These are phyloP conservation scores for Neurospora sp. DNA, from an alignment of 495 filamentous ascomycete species.

Conservation along the genomic window DNA sequence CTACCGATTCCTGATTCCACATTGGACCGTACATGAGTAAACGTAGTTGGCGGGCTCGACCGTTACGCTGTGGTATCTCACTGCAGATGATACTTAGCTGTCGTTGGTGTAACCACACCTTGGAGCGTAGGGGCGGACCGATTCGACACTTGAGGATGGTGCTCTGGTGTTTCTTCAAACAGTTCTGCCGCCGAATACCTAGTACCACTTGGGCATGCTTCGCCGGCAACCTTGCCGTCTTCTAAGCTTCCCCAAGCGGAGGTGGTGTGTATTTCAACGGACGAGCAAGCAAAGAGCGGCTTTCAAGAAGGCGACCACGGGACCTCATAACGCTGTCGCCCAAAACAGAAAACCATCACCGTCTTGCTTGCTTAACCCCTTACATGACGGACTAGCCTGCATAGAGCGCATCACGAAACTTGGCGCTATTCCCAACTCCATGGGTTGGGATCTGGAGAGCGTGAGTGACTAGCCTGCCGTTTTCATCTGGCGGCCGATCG, in stretches of 20 bases:
- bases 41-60: neutral
- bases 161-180: neutral
- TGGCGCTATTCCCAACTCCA: slow-evolving; percentile 14
- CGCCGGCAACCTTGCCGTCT: neutral
- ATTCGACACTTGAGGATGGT: neutral
- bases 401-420: slow-evolving; percentile 4
- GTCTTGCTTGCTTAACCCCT: neutral
- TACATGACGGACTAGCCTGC: neutral
- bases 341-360: neutral
- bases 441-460: neutral
- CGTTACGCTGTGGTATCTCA: neutral
- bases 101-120: neutral
- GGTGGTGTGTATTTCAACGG: too few relatives aligned
- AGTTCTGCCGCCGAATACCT: neutral
- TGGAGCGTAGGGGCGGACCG: neutral
- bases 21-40: too few relatives aligned
- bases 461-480: neutral
- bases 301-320: neutral
- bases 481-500: neutral
- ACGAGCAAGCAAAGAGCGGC: too few relatives aligned
- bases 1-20: neutral
- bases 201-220: neutral
- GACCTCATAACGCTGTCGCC: neutral
- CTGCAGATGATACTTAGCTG: neutral
- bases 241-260: neutral